These are phyloP conservation scores for Sphagnurus paluster DNA, from an alignment of 1,284 basidiomycete species.

Conservation along the genomic window DNA sequence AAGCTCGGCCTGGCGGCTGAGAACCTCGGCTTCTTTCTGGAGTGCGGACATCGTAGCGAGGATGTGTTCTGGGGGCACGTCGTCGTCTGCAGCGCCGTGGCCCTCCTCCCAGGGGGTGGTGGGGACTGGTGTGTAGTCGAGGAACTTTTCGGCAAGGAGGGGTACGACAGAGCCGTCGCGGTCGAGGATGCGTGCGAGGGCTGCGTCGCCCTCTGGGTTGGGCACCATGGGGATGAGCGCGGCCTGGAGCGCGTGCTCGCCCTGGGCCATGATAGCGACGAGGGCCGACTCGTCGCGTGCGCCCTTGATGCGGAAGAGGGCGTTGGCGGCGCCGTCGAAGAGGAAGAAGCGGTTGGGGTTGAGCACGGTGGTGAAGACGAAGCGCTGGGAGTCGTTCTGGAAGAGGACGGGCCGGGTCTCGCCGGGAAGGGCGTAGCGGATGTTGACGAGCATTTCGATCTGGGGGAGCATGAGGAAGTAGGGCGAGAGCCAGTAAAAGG, in stretches of 20 bases:
- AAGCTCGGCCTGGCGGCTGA: too few relatives aligned
- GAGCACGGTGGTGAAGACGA: slow-evolving; percentile 24
- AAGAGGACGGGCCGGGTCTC: slow-evolving; percentile 33
- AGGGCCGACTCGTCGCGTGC: slow-evolving; percentile 21
- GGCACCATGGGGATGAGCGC: slow-evolving; percentile 18
- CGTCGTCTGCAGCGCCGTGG: slow-evolving; percentile 2
- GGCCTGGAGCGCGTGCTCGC: slow-evolving; percentile 14
- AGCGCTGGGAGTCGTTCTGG: slow-evolving; percentile 21
- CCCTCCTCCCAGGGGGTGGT: slow-evolving; percentile 26
- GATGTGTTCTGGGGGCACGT: slow-evolving; percentile 11
- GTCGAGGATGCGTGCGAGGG: slow-evolving; percentile 27
- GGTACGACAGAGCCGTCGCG: slow-evolving; percentile 32
- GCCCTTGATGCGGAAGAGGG: slow-evolving; percentile 20
- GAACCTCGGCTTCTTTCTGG: slow-evolving; percentile 3
- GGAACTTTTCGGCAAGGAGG: slow-evolving; percentile 28
- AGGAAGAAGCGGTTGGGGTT: slow-evolving; percentile 19
- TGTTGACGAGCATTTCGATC: slow-evolving; percentile 37
- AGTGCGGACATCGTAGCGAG: slow-evolving; percentile 12
- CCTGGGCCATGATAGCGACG: slow-evolving; percentile 17
- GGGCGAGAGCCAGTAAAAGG: slow-evolving; percentile 33
- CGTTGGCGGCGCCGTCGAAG: slow-evolving; percentile 15
- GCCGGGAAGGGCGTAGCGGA: slow-evolving; percentile 32
- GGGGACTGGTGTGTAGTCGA: slow-evolving; percentile 28
- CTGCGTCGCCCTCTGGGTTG: slow-evolving; percentile 26
- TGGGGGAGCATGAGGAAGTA: slow-evolving; percentile 39